Evolutionary conservation across 2,329 filamentous ascomycete genomes (phyloP).

Genomic region (Epichloe gansuensis): DNA sequence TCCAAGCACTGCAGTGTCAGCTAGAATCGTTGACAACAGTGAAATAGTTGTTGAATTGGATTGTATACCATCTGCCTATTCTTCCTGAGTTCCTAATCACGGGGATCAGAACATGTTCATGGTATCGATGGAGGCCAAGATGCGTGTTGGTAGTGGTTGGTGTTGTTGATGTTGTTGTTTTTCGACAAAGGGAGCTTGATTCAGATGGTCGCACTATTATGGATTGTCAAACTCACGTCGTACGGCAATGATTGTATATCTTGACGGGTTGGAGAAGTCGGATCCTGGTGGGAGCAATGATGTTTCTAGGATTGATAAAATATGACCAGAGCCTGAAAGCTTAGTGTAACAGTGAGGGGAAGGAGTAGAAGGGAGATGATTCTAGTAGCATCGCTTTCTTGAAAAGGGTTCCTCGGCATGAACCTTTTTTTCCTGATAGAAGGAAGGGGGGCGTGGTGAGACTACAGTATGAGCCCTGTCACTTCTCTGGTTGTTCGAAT

Average conservation of each 20-base stretch:
- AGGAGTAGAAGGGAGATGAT: neutral
- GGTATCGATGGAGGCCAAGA: too few relatives aligned
- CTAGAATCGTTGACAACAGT: neutral
- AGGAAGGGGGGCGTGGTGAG: neutral
- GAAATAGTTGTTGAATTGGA: neutral
- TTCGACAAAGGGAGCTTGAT: too few relatives aligned
- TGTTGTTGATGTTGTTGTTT: too few relatives aligned
- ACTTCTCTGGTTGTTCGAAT: constrained; percentile 1
- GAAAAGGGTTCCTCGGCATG: neutral
- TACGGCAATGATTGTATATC: too few relatives aligned
- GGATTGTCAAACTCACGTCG: too few relatives aligned
- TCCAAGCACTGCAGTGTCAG: neutral
- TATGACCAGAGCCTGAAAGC: neutral
- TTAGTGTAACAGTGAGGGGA: neutral
- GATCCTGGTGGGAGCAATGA: too few relatives aligned
- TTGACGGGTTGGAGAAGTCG: too few relatives aligned
- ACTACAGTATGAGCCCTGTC: neutral
- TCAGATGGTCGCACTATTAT: too few relatives aligned
- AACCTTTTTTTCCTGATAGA: neutral
- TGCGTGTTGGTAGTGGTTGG: too few relatives aligned
- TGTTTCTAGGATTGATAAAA: neutral
- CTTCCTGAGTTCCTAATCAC: too few relatives aligned
- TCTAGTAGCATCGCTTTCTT: neutral
- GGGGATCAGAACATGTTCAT: too few relatives aligned
- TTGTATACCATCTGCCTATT: neutral